These are phyloP conservation scores for Vicia villosa DNA, from an alignment of 306 rosid genomes.

Conservation along the genomic window DNA sequence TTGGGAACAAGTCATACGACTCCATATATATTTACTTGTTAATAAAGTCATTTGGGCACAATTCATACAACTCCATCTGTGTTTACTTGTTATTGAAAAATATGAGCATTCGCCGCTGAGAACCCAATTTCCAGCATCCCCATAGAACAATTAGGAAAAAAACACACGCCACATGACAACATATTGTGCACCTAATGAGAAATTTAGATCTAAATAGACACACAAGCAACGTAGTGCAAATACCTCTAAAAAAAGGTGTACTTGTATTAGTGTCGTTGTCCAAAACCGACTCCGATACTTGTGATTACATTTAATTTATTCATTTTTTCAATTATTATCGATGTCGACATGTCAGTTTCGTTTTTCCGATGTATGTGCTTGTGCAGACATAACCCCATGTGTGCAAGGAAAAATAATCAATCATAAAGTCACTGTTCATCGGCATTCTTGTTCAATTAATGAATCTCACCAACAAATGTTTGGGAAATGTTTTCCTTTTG, in stretches of 20 bases:
- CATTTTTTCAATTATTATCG: too few relatives aligned
- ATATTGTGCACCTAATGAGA: background rate
- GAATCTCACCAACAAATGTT: background rate
- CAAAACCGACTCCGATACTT: too few relatives aligned
- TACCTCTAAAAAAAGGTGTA: too few relatives aligned
- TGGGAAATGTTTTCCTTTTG: background rate
- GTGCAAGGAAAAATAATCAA: conserved; percentile 4
- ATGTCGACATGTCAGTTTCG: too few relatives aligned
- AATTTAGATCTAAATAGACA: background rate
- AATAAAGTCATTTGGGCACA: background rate
- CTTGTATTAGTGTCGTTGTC: too few relatives aligned
- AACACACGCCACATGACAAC: background rate
- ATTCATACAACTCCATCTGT: background rate
- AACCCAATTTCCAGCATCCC: background rate
- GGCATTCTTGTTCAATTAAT: background rate
- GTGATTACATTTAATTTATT: too few relatives aligned
- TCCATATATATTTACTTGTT: too few relatives aligned
- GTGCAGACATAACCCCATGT: background rate
- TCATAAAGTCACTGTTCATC: conserved; percentile 6
- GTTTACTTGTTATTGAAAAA: background rate
- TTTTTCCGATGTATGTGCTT: too few relatives aligned
- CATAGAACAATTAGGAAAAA: background rate
- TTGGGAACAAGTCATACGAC: too few relatives aligned
- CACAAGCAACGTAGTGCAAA: too few relatives aligned
- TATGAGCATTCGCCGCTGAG: too few relatives aligned